A percentile compares a stretch with the other conserved stretches of the same genome.
Conservation (phyloP, 164 flowering plant genomes). For the Vitis vinifera region ASM3070453v1 NC_081810.1:3353001-3353500, state of each 20-base stretch:
- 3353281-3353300: not conserved
- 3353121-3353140: not conserved
- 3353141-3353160: not conserved
- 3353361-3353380: no score
- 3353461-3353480: no score
- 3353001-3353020: conserved; percentile 1
- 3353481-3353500: no score
- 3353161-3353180: no score
- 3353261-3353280: no score
- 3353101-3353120: not conserved
- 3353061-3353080: conserved; percentile 1
- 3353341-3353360: no score
- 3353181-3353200: not conserved
- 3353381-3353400: no score
- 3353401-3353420: no score
- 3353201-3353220: conserved; percentile 14
- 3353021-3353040: not conserved
- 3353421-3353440: no score
- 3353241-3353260: not conserved
- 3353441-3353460: no score
- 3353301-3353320: not conserved
- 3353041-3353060: not conserved
- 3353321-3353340: not conserved
- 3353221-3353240: not conserved
- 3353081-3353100: no score